Evolutionary conservation across 306 rosid species (phyloP).

Genomic region (Oemleria cerasiformis): DNA sequence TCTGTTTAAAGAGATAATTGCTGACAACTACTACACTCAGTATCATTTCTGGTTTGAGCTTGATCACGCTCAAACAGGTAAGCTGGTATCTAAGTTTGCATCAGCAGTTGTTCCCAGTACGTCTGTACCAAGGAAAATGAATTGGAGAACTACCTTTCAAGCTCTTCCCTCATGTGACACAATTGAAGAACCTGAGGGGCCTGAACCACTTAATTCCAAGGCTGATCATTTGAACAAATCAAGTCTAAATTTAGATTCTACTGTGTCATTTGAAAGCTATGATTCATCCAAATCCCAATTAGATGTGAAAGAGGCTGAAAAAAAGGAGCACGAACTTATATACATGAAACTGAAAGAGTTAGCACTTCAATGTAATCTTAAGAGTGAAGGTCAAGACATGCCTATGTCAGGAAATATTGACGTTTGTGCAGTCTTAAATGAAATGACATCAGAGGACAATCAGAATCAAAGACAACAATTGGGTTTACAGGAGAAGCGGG

Average conservation of each 20-base stretch:
- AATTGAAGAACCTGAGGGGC: conserved; percentile 27
- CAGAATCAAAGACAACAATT: conserved; percentile 10
- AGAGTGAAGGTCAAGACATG: conserved; percentile 24
- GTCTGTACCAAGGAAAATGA: conserved; percentile 23
- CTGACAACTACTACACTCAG: conserved; percentile 48
- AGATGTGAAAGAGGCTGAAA: conserved; percentile 26
- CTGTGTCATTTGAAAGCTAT: conserved; percentile 33
- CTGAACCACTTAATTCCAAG: conserved; percentile 22
- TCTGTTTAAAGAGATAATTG: conserved; percentile 50
- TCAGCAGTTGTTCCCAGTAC: conserved; percentile 43
- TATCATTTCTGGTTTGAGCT: conserved; percentile 82
- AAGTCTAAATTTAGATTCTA: conserved; percentile 30
- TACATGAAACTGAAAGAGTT: conserved; percentile 52
- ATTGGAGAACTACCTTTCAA: conserved; percentile 23
- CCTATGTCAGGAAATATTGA: conserved; percentile 20
- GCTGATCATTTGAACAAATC: conserved; percentile 10
- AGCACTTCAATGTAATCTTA: conserved; percentile 26
- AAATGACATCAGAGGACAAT: conserved; percentile 2
- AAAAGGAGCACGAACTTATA: conserved; percentile 41
- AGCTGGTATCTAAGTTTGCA: conserved; percentile 42
- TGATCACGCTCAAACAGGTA: conserved; percentile 65
- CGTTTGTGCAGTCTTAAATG: conserved; percentile 2
- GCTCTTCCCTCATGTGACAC: conserved; percentile 35
- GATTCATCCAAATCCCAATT: conserved; percentile 33
- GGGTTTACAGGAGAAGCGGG: conserved; percentile 29